phyloP scores from a whole-genome alignment of 2,329 filamentous ascomycete genomes.

The Colletotrichum cereale region DNA sequence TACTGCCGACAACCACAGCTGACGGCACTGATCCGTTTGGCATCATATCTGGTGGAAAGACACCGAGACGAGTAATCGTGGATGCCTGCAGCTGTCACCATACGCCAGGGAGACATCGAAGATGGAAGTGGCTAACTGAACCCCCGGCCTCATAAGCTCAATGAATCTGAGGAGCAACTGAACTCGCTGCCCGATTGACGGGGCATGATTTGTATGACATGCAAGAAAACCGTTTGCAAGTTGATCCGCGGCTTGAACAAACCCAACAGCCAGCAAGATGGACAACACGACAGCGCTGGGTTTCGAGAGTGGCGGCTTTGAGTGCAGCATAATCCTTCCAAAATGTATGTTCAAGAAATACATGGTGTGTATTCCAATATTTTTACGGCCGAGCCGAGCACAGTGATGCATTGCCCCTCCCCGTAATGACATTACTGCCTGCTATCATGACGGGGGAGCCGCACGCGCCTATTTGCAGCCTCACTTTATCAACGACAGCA shows the following conservation, averaged over 20 bases:
- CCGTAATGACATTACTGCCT: neutral
- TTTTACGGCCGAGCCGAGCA: no score
- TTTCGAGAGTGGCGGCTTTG: no score
- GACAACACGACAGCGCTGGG: accelerated
- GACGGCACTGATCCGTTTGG: neutral
- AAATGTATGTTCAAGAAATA: neutral
- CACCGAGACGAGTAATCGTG: neutral
- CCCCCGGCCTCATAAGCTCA: neutral
- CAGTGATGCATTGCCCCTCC: neutral
- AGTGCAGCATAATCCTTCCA: neutral
- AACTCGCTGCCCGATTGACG: neutral
- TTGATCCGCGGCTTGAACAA: neutral
- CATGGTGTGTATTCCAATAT: neutral
- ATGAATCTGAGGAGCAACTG: neutral
- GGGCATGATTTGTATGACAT: no score
- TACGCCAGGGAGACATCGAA: no score
- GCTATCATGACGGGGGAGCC: neutral
- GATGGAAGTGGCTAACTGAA: neutral
- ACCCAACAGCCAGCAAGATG: neutral
- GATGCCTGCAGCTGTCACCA: no score
- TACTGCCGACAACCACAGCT: neutral
- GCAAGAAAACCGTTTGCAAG: neutral
- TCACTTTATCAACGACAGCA: neutral
- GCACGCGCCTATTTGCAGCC: neutral
- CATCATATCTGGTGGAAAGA: neutral